Base-by-base conservation (phyloP, 2,329 filamentous ascomycete genomes). In the Graphilbum fragrans region DNA sequence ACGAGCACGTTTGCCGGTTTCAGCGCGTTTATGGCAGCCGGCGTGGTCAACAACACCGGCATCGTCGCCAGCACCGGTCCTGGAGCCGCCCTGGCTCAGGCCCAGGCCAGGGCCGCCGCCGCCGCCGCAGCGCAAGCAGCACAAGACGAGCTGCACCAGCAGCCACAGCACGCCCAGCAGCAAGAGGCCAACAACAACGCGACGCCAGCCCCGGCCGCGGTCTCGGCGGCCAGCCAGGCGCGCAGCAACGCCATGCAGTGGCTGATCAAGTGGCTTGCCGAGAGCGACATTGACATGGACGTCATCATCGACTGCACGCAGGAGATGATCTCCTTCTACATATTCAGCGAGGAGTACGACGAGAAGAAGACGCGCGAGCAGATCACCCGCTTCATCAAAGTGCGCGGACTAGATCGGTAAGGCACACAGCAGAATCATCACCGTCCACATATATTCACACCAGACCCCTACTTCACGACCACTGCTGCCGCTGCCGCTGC, bases 321-420 rank as follows among this genome's bases (percentile, higher is more conserved):
- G 61, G 88, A 94, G 62, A 73, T 94, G 47, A 85, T 95, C 41
- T 88, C 85, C 4, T 74, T 94, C 48, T 94, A 94, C 56, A 85
- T 93, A 54, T 74, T 65, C 45, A 66, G 74, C 39, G 74, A 77
- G 53, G 66, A 73, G 50, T 77, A 75, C 49, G 74, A 75, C 47
- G 74, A 77, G 41, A 77, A 77, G 52, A 60, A 69, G 32, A 73
- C 70, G 2, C 58, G 69, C 38, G 74, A 77, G 53, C 70, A 75
- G 51, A 68, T 78, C 41, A 72, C 69, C 43, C 62, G 73, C 11
- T 77, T 76, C 46, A 64, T 78, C 53, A 77, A 77, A 54, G 73
- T 72, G 1, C 61, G 71, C 14, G 66, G 65, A 2, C 55, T 78
- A 35, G 73, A 76, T 40, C 72, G 73, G 52, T 72, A 50, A 58